Evolutionary conservation across 768 basidiomycete genomes (phyloP).

Genomic region (Phanerochaete sordida): DNA sequence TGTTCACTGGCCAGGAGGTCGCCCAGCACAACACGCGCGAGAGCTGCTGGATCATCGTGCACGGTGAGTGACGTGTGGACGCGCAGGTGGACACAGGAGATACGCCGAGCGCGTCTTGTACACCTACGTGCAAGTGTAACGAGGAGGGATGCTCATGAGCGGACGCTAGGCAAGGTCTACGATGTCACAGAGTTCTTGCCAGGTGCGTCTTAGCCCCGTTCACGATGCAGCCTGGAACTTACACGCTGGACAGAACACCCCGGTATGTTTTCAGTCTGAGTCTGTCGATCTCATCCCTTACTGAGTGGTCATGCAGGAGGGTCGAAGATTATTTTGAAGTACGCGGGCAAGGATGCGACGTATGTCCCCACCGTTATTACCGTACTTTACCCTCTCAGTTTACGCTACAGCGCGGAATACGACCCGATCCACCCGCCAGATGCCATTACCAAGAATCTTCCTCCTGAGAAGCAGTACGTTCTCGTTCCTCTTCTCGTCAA

Average conservation of each 20-base stretch:
- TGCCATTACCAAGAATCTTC: constrained; percentile 77
- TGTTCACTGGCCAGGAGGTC: constrained; percentile 36
- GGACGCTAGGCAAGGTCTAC: constrained; percentile 34
- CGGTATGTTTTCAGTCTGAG: background rate
- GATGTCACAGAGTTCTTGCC: constrained; percentile 41
- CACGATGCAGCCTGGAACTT: background rate
- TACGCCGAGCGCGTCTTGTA: background rate
- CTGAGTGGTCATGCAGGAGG: constrained; percentile 15
- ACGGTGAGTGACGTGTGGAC: constrained; percentile 37
- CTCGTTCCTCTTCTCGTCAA: background rate
- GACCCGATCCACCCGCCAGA: constrained; percentile 82
- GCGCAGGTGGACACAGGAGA: background rate
- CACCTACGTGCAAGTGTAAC: background rate
- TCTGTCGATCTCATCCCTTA: background rate
- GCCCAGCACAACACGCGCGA: constrained; percentile 55
- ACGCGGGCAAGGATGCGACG: constrained; percentile 49
- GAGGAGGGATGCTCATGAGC: background rate
- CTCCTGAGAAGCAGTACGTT: constrained; percentile 70
- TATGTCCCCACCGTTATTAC: background rate
- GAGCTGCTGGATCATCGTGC: constrained; percentile 82
- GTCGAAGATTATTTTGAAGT: constrained; percentile 45
- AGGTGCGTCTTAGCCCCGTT: constrained; percentile 18
- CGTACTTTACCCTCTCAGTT: no score
- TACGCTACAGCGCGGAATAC: background rate
- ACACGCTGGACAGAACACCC: constrained; percentile 1